Evolutionary conservation across 805 yeast genomes (phyloP).

Genomic region (Yamadazyma philogaea): DNA sequence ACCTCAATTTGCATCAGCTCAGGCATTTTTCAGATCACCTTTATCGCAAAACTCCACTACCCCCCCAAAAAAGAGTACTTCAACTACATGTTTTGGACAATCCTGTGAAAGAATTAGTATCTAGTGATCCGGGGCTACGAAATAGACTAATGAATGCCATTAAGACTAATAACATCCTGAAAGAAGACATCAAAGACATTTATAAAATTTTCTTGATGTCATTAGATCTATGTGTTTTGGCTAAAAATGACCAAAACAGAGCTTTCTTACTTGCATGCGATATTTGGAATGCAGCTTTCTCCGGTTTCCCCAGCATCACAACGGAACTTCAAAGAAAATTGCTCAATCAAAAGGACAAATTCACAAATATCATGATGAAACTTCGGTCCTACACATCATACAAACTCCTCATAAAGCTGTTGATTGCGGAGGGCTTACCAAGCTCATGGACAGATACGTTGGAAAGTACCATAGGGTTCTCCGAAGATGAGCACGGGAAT

Average conservation of each 20-base stretch:
- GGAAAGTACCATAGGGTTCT: constrained; percentile 23
- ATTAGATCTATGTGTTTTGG: not conserved
- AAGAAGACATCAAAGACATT: not conserved
- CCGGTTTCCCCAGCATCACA: constrained; percentile 3
- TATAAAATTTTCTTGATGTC: not conserved
- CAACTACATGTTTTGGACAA: not conserved
- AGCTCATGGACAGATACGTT: constrained; percentile 23
- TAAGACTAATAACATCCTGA: not conserved
- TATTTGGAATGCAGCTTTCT: constrained; percentile 23
- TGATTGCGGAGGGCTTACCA: constrained; percentile 9
- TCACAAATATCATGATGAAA: constrained; percentile 29
- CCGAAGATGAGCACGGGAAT: constrained; percentile 9
- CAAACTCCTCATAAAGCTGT: constrained; percentile 17
- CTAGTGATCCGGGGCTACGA: not conserved
- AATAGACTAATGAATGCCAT: not conserved
- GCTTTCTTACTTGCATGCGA: constrained; percentile 12
- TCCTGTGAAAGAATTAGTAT: not conserved
- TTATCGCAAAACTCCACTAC: not conserved
- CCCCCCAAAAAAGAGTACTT: not conserved
- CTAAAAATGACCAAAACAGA: not conserved
- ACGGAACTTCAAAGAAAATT: constrained; percentile 19
- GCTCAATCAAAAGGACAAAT: constrained; percentile 17
- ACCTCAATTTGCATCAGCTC: not conserved
- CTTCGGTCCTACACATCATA: constrained; percentile 23
- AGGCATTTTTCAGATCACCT: not conserved